Conservation (phyloP, 2,329 filamentous ascomycete species). For the Colletotrichum musicola region DNA sequence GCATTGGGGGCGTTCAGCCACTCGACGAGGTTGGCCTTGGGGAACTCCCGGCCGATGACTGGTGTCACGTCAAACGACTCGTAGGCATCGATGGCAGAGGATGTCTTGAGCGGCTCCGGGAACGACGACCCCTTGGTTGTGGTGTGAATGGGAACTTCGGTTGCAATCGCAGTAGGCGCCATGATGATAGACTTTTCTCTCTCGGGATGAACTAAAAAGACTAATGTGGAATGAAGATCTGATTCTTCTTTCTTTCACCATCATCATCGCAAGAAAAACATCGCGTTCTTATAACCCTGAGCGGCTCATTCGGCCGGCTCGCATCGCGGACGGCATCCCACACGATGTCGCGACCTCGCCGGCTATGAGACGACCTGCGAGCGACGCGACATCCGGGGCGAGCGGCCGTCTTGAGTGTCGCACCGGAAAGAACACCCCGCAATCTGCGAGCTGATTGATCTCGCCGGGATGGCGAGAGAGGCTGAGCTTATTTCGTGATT, state of each 20-base stretch:
- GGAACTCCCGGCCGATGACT: conserved; percentile 67
- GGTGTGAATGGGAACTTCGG: conserved; percentile 29
- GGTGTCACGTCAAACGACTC: conserved; percentile 64
- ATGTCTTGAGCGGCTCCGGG: conserved; percentile 47
- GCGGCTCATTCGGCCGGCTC: conserved; percentile 6
- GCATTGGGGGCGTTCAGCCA: conserved; percentile 66
- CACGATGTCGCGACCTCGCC: conserved; percentile 6
- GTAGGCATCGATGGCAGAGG: conserved; percentile 57
- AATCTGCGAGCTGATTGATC: background rate
- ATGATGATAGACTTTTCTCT: conserved; percentile 6
- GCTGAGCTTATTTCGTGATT: conserved; percentile 37
- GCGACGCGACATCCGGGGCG: conserved; percentile 26
- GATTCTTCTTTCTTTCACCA: no score
- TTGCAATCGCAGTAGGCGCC: conserved; percentile 38
- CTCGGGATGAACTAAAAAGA: background rate
- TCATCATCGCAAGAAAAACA: no score
- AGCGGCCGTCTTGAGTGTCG: background rate
- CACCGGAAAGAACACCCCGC: conserved; percentile 2
- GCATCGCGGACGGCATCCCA: background rate
- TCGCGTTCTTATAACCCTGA: background rate
- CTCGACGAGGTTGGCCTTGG: conserved; percentile 63
- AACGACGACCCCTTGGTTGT: conserved; percentile 19
- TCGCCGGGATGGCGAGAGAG: conserved; percentile 27
- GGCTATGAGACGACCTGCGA: background rate
- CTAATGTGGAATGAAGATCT: background rate